A percentile compares a stretch with the other conserved stretches of the same genome.
phyloP scores from a whole-genome alignment of 352 stramenopile species.

The Peronospora destructor region DNA sequence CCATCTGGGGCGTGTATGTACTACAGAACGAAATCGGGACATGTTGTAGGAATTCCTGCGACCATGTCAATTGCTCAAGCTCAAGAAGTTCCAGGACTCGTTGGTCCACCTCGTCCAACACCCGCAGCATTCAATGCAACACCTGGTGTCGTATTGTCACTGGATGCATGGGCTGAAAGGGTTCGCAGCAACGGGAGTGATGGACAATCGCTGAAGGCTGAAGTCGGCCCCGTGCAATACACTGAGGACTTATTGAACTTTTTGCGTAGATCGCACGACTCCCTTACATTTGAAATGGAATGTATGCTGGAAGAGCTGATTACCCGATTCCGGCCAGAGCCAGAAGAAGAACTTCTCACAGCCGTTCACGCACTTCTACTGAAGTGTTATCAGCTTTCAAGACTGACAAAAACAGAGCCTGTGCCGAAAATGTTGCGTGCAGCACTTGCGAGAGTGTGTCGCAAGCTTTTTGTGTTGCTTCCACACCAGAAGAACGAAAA shows the following conservation, averaged over 20 bases:
- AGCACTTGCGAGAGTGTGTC: conserved; percentile 87
- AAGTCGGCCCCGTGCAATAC: conserved; percentile 83
- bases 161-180: conserved; percentile 70
- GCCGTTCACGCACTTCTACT: conserved; percentile 94
- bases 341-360: conserved; percentile 95
- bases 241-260: conserved; percentile 93
- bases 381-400: conserved; percentile 87
- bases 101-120: conserved; percentile 52
- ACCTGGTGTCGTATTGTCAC: conserved; percentile 49
- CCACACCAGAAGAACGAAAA: conserved; percentile 85
- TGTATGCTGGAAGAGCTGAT: conserved; percentile 98
- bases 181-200: conserved; percentile 29
- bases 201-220: conserved; percentile 40
- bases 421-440: conserved; percentile 87
- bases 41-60: conserved; percentile 68
- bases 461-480: conserved; percentile 86
- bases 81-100: conserved; percentile 65
- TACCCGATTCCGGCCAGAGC: conserved; percentile 93
- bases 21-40: conserved; percentile 74
- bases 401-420: conserved; percentile 63
- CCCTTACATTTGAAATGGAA: conserved; percentile 93
- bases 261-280: conserved; percentile 85
- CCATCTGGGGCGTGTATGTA: conserved; percentile 35
- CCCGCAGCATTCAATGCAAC: conserved; percentile 66
- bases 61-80: conserved; percentile 51